phyloP scores from a whole-genome alignment of 768 basidiomycete species.

The Goffeauzyma gilvescens region DNA sequence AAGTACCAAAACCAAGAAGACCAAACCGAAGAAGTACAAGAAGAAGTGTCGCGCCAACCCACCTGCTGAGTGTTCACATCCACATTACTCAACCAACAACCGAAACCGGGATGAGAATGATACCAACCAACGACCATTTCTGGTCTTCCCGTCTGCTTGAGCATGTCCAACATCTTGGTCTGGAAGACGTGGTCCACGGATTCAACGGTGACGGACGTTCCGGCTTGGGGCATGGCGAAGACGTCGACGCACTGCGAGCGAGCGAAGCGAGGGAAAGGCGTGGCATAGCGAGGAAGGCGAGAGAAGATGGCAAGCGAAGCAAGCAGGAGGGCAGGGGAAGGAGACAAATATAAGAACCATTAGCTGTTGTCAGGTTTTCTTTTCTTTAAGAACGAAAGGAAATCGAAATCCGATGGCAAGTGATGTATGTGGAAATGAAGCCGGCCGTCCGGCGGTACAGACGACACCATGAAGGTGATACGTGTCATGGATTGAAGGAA shows the following conservation, averaged over 20 bases:
- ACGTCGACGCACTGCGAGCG: constrained; percentile 67
- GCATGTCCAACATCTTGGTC: constrained; percentile 93
- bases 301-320: background rate
- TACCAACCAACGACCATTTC: constrained; percentile 99
- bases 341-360: too few species aligned
- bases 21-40: constrained; percentile 12
- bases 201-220: constrained; percentile 91
- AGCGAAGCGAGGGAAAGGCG: background rate
- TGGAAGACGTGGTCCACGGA: constrained; percentile 98
- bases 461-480: background rate
- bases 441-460: too few species aligned
- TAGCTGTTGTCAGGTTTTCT: too few species aligned
- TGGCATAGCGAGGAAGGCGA: background rate
- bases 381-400: too few species aligned
- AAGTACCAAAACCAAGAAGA: background rate
- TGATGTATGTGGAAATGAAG: too few species aligned
- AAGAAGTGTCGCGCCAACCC: constrained; percentile 13
- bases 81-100: constrained; percentile 96
- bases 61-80: constrained; percentile 99
- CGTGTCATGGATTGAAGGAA: too few species aligned
- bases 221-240: constrained; percentile 97
- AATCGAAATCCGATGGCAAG: too few species aligned
- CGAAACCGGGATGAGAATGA: constrained; percentile 98
- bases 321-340: constrained; percentile 1
- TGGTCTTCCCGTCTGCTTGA: constrained; percentile 93